Conservation (phyloP, 2,329 filamentous ascomycete species). For the Botrytis deweyae region DNA sequence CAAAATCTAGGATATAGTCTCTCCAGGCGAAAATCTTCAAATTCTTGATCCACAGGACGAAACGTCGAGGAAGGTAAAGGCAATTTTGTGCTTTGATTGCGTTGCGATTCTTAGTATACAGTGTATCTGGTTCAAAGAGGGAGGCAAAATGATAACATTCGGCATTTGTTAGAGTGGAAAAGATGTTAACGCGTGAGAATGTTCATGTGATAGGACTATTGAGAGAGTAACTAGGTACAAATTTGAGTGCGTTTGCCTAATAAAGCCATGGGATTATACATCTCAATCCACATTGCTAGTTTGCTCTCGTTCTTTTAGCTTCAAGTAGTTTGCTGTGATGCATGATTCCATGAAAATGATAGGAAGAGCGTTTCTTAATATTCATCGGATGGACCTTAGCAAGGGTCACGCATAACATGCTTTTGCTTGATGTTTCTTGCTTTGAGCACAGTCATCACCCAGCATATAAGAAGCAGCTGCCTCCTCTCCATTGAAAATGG, state of each 20-base stretch:
- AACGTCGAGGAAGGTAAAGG: not conserved
- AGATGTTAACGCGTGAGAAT: not conserved
- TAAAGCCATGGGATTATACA: not conserved
- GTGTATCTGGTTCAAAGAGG: not conserved
- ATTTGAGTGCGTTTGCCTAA: not conserved
- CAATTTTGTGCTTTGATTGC: not conserved
- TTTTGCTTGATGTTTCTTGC: not conserved
- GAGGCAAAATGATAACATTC: not conserved
- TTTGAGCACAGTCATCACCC: not conserved
- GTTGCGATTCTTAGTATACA: not conserved
- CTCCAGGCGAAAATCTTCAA: accelerated
- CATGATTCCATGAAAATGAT: not conserved
- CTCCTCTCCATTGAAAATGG: not conserved
- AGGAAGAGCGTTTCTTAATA: not conserved
- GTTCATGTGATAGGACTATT: not conserved
- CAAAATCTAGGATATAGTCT: not conserved
- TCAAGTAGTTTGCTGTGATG: not conserved
- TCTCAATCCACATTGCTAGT: not conserved
- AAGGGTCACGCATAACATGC: not conserved
- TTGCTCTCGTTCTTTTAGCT: not conserved
- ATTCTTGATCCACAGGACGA: not conserved
- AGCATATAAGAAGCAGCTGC: not conserved
- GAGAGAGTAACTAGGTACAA: not conserved
- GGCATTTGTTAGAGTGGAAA: no score
- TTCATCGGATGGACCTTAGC: not conserved